phyloP scores from a whole-genome alignment of 1,139 yeast genomes.

The Pichia sp. region DNA sequence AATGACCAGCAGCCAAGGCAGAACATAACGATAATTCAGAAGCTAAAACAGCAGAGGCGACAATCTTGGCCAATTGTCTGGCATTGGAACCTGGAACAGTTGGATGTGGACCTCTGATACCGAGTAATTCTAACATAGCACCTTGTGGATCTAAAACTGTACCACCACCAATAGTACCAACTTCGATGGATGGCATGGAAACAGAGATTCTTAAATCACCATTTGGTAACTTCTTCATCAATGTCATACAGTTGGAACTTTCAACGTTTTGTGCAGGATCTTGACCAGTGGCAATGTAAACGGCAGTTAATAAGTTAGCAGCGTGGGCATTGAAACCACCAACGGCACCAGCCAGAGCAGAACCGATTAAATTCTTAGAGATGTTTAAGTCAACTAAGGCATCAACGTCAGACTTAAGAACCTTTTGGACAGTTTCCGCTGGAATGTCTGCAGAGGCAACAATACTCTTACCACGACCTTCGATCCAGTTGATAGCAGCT shows the following conservation, averaged over 20 bases:
- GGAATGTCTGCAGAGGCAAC: slow-evolving; percentile 98
- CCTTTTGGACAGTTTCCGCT: slow-evolving; percentile 71
- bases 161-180: slow-evolving; percentile 99
- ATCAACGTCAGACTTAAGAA: slow-evolving; percentile 87
- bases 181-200: slow-evolving; percentile 98
- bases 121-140: slow-evolving; percentile 91
- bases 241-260: slow-evolving; percentile 94
- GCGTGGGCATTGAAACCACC: slow-evolving; percentile 99
- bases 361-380: slow-evolving; percentile 87
- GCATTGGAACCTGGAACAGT: slow-evolving; percentile 95
- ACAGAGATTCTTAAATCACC: slow-evolving; percentile 92
- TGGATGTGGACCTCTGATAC: slow-evolving; percentile 95
- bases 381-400: slow-evolving; percentile 89
- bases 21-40: slow-evolving; percentile 94
- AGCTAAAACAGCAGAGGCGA: slow-evolving; percentile 94
- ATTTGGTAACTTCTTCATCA: slow-evolving; percentile 72
- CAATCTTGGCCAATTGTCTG: slow-evolving; percentile 89
- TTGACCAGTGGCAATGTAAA: slow-evolving; percentile 94
- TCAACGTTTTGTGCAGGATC: slow-evolving; percentile 99
- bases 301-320: slow-evolving; percentile 92
- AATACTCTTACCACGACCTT: slow-evolving; percentile 97
- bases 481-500: slow-evolving; percentile 98
- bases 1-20: slow-evolving; percentile 97
- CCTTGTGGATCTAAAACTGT: slow-evolving; percentile 97
- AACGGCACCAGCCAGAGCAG: slow-evolving; percentile 97